These are phyloP conservation scores for Penicillium sp. DNA, from an alignment of 2,329 filamentous ascomycete genomes.

Conservation along the genomic window DNA sequence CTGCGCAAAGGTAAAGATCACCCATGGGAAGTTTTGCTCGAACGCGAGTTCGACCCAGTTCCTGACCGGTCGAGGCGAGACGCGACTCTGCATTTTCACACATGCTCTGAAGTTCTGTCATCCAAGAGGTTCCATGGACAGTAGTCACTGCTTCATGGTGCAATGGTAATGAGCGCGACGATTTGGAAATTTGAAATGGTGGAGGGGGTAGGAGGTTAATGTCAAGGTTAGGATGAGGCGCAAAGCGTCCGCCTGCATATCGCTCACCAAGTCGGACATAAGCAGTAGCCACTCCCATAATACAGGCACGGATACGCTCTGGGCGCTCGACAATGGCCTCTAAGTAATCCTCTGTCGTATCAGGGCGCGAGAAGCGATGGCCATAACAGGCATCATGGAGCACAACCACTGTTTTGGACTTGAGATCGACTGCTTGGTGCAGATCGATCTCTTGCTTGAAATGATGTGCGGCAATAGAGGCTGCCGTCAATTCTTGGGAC, in stretches of 20 bases:
- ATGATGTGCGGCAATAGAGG: conserved; percentile 64
- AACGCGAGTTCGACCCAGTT: conserved; percentile 65
- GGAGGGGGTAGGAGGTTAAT: conserved; percentile 57
- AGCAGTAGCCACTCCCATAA: conserved; percentile 79
- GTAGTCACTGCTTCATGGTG: conserved; percentile 78
- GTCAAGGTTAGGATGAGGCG: conserved; percentile 65
- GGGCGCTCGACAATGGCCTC: conserved; percentile 88
- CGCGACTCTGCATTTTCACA: conserved; percentile 78
- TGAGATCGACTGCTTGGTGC: conserved; percentile 52
- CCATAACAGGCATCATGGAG: conserved; percentile 94
- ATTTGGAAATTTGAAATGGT: conserved; percentile 85
- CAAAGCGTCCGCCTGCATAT: conserved; percentile 68
- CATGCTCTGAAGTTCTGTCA: conserved; percentile 85
- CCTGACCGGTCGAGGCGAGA: conserved; percentile 74
- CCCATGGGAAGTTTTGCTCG: conserved; percentile 72
- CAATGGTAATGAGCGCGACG: conserved; percentile 69
- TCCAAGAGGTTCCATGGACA: conserved; percentile 90
- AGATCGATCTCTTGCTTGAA: conserved; percentile 69
- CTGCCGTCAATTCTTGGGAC: conserved; percentile 45
- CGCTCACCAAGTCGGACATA: conserved; percentile 88
- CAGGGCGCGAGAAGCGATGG: conserved; percentile 83
- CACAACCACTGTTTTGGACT: conserved; percentile 72
- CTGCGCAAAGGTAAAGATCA: conserved; percentile 85
- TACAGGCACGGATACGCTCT: conserved; percentile 81
- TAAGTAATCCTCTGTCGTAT: conserved; percentile 69